A percentile compares a stretch with the other conserved stretches of the same genome.
These are phyloP conservation scores for Lachnellula suecica DNA, from an alignment of 2,329 filamentous ascomycete species.

Conservation along the genomic window DNA sequence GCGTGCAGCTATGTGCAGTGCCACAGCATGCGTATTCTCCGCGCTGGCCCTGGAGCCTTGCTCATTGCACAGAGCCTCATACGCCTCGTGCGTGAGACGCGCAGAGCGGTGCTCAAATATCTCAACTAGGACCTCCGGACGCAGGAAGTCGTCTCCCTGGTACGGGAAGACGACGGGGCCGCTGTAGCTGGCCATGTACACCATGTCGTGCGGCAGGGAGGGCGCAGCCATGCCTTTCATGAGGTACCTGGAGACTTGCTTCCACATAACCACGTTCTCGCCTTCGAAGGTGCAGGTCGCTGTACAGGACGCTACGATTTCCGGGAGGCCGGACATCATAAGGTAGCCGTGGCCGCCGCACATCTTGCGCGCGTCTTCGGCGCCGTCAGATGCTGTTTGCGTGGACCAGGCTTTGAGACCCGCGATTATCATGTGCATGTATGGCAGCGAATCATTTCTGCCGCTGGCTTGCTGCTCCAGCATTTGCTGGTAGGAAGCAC, in stretches of 20 bases:
- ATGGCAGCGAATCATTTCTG: slow-evolving; percentile 17
- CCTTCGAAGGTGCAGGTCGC: slow-evolving; percentile 37
- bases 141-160: slow-evolving; percentile 3
- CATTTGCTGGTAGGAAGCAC: not conserved
- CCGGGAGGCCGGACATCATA: slow-evolving; percentile 32
- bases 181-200: not conserved
- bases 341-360: slow-evolving; percentile 40
- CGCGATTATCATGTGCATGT: slow-evolving; percentile 28
- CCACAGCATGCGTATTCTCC: slow-evolving; percentile 3
- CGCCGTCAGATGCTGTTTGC: slow-evolving; percentile 27
- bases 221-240: slow-evolving; percentile 14
- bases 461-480: slow-evolving; percentile 2
- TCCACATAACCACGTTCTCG: slow-evolving; percentile 42
- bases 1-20: slow-evolving; percentile 2
- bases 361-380: slow-evolving; percentile 36
- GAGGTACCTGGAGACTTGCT: slow-evolving; percentile 34
- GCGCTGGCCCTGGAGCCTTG: not conserved
- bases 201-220: slow-evolving; percentile 8
- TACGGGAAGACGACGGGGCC: not conserved
- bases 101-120: slow-evolving; percentile 12
- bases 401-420: slow-evolving; percentile 32
- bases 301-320: slow-evolving; percentile 30
- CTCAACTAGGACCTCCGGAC: not conserved
- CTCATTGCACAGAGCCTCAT: slow-evolving; percentile 2
- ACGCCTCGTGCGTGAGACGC: not conserved